These are phyloP conservation scores for Fremontodendron californicum DNA, from an alignment of 345 rosid species.

Conservation along the genomic window DNA sequence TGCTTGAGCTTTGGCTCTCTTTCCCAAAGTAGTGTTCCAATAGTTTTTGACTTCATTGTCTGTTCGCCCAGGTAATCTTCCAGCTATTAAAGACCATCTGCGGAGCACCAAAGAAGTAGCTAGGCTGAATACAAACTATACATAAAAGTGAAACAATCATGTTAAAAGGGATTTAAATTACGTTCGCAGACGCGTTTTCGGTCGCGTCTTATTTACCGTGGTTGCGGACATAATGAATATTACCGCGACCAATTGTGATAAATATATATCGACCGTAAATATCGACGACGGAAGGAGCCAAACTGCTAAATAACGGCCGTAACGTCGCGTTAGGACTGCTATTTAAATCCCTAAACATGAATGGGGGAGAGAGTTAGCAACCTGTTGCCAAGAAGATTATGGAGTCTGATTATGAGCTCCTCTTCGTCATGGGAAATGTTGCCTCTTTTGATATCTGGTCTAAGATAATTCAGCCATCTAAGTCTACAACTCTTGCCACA, in stretches of 20 bases:
- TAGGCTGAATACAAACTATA: neutral
- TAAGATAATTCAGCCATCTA: constrained; percentile 6
- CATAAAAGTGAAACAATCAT: no score
- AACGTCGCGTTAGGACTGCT: no score
- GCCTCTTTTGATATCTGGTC: constrained; percentile 5
- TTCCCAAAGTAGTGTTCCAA: neutral
- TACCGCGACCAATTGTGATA: no score
- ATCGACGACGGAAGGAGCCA: no score
- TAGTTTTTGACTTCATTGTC: constrained; percentile 9
- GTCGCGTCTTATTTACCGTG: no score
- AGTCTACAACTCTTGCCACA: constrained; percentile 8
- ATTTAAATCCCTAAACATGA: no score
- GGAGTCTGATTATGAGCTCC: constrained; percentile 1
- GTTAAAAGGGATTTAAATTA: no score
- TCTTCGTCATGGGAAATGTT: constrained; percentile 1
- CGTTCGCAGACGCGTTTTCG: no score
- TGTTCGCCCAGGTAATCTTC: constrained; percentile 3
- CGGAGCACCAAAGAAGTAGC: neutral
- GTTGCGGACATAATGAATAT: no score
- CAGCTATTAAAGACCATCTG: constrained; percentile 11
- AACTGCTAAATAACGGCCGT: no score
- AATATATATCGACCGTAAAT: no score
- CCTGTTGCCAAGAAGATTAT: constrained; percentile 10
- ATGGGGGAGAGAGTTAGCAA: neutral
- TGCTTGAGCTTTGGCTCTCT: constrained; percentile 19